These are phyloP conservation scores for Elongisporangium prolatum DNA, from an alignment of 352 stramenopile species.

Conservation along the genomic window DNA sequence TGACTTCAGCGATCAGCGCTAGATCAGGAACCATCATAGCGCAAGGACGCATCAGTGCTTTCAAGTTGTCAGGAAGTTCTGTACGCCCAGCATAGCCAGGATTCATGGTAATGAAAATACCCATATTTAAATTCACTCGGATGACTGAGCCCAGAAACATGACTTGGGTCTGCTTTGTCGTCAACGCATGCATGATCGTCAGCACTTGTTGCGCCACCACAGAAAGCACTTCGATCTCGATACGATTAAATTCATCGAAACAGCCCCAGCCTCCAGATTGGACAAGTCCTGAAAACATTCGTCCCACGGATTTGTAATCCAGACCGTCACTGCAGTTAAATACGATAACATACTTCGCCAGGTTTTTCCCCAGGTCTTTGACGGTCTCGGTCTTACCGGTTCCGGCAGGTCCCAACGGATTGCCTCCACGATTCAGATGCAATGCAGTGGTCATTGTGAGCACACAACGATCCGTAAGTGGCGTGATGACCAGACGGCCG, in stretches of 20 bases:
- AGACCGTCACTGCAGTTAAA: conserved; percentile 94
- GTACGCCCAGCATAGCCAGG: conserved; percentile 89
- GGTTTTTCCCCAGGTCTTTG: conserved; percentile 92
- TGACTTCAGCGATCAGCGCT: conserved; percentile 81
- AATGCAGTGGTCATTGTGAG: conserved; percentile 92
- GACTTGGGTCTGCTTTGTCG: conserved; percentile 61
- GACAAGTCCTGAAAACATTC: conserved; percentile 92
- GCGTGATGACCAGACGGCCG: conserved; percentile 89
- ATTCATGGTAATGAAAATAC: conserved; percentile 94
- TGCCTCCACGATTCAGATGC: conserved; percentile 89
- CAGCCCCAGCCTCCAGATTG: conserved; percentile 92
- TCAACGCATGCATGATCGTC: conserved; percentile 87
- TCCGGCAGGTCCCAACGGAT: conserved; percentile 87
- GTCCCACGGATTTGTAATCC: conserved; percentile 92
- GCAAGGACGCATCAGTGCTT: conserved; percentile 80
- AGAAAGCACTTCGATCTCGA: conserved; percentile 94
- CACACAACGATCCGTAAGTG: conserved; percentile 90
- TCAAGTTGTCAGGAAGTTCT: conserved; percentile 86
- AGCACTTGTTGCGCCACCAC: conserved; percentile 91
- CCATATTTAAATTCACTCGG: conserved; percentile 85
- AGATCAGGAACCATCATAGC: conserved; percentile 89
- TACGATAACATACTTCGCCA: conserved; percentile 93
- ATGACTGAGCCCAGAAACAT: conserved; percentile 87
- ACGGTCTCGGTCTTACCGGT: conserved; percentile 95
- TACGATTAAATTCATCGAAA: conserved; percentile 96